Percentiles rank a stretch among this genome's conserved stretches.
These are phyloP conservation scores for Rostrohypoxylon terebratum DNA, from an alignment of 495 filamentous ascomycete species.

Conservation along the genomic window DNA sequence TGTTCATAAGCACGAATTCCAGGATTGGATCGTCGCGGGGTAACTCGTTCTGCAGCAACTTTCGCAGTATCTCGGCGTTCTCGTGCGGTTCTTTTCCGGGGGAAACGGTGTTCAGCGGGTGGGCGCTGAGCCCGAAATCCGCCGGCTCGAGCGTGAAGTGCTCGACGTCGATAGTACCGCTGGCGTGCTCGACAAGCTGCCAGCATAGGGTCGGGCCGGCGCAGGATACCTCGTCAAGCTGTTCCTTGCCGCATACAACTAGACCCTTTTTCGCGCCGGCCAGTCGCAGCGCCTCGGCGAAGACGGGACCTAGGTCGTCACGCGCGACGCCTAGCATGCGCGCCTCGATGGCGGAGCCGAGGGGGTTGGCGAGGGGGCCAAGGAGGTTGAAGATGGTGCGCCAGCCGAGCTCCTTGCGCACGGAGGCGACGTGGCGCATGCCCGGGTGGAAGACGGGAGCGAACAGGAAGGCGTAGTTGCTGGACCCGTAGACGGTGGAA, in stretches of 20 bases:
- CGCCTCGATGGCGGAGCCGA: constrained; percentile 82
- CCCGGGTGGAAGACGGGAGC: constrained; percentile 96
- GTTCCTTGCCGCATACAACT: constrained; percentile 92
- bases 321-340: constrained; percentile 93
- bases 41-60: constrained; percentile 78
- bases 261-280: constrained; percentile 84
- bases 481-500: constrained; percentile 72
- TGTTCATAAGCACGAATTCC: constrained; percentile 94
- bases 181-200: constrained; percentile 70
- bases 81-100: constrained; percentile 87
- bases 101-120: constrained; percentile 80
- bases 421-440: constrained; percentile 85
- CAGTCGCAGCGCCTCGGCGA: constrained; percentile 83
- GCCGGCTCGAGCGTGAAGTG: constrained; percentile 79
- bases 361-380: constrained; percentile 90
- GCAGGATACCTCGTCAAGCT: constrained; percentile 94
- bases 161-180: constrained; percentile 69
- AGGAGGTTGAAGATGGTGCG: constrained; percentile 97
- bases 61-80: constrained; percentile 85
- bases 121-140: constrained; percentile 84
- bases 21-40: constrained; percentile 82
- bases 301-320: constrained; percentile 82
- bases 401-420: constrained; percentile 86
- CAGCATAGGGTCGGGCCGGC: constrained; percentile 90
- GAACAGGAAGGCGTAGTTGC: constrained; percentile 96